Evolutionary conservation across 805 yeast species (phyloP), one percentile per base, ranked within the genome.

Genomic region (Candida quercuum): DNA sequence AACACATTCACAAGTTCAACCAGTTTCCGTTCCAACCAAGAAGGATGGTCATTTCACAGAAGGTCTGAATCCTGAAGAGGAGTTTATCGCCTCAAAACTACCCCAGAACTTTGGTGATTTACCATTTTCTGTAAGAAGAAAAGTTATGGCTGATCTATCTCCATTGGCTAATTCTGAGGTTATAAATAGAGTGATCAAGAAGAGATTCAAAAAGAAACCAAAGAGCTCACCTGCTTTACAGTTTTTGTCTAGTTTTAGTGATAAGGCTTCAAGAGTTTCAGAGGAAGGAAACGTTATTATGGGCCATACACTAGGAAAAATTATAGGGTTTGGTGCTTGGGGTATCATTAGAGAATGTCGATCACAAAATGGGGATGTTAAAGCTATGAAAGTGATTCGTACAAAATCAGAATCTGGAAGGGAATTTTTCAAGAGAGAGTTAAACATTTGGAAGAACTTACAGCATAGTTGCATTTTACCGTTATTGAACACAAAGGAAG

Each of bases 271-370:
- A 11, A 46, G 35, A 25, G 25, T 32, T 12, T 84, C 79, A 48
- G 86, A 81, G 40, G 76, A 72, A 42, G 95, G 94, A 1, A 80
- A 84, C 12, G 56, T 71, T 18, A 75, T 87, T 2, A 47, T 81
- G 63, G 78, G 75, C 13, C 76, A 77, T 47, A 69, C 61, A 23
- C 55, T 88, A 22, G 95, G 94, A 1, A 78, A 77, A 47, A 72
- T 81, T 10, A 80, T 87, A 43, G 96, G 96, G 2, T 76, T 75
- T 54, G 96, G 97, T 12, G 94, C 95, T 0, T 89, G 93, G 83
- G 95, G 96, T 10, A 72, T 81, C 21, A 81, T 88, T 10, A 65
- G 95, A 40, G 91, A 84, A 54, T 84, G 91, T 45, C 57, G 52
- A 8, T 44, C 59, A 13, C 40, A 48, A 12, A 54, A 53, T 18